Evolutionary conservation across 345 rosid genomes (phyloP), one percentile per base, ranked within the genome.

Genomic region (Erodium maritimum): DNA sequence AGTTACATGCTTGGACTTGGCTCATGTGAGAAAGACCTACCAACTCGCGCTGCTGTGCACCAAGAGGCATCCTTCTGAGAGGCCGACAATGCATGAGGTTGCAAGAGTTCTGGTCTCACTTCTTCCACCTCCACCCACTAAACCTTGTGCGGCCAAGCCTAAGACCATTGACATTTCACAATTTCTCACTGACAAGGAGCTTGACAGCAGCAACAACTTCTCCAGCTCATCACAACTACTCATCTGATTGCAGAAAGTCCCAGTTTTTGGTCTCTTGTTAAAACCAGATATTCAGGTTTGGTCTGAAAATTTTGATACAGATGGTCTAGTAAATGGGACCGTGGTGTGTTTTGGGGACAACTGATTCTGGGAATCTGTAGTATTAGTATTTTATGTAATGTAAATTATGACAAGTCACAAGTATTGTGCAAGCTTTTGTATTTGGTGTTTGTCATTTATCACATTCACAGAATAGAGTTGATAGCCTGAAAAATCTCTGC

Each of bases 81-180:
- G 97, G 48, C 99, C 99, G 1, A 80, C 90, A 18, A 93, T 93
- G 99, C 91, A 81, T 17, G 96, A 89, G 54, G 97, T 93, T 12
- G 81, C 85, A 0, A 75, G 88, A 61, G 89, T 85, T 55, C 58
- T 93, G 62, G 71, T 79, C 25, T 80, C 95, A 10, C 77, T 89
- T 19, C 68, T 87, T 17, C 95, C 97, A 29, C 58, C 80, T 17
- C 72, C 72, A 21, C 76, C 77, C 0, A 5, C 66, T 0, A 91
- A 91, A 65, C 59, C 65, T 1, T 54, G 63, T 37, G 45, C 73
- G 0, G 58, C 29, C 21, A 61, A 63, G 1, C 17, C 77, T 8
- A 86, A 79, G 67, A 50, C 82, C 4, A 17, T 71, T 0, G 84
- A 85, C 68, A 77, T 76, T 54, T 60, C 86, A 0, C 73, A 70